Conservation (phyloP, 176 grass and related monocot genomes). For the Rhynchospora breviuscula region DNA sequence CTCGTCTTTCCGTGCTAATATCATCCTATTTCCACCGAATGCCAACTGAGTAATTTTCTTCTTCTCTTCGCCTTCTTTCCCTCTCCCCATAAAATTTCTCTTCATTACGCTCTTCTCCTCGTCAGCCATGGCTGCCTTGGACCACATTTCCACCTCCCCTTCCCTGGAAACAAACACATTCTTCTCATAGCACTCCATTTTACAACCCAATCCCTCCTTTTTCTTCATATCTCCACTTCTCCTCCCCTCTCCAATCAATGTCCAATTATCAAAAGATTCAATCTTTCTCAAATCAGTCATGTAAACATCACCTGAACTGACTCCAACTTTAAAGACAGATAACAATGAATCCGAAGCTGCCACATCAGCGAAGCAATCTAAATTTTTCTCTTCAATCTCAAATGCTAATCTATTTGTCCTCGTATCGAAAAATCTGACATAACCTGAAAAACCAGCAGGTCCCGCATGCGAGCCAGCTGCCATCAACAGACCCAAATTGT, state of each 20-base stretch:
- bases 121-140: slow-evolving; percentile 40
- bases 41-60: slow-evolving; percentile 58
- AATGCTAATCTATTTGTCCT: slow-evolving; percentile 46
- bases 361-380: slow-evolving; percentile 68
- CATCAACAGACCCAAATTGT: slow-evolving; percentile 47
- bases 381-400: slow-evolving; percentile 54
- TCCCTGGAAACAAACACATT: slow-evolving; percentile 51
- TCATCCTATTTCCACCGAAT: slow-evolving; percentile 83
- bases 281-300: slow-evolving; percentile 82
- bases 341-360: slow-evolving; percentile 40
- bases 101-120: slow-evolving; percentile 57
- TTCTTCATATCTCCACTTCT: slow-evolving; percentile 19
- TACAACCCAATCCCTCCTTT: slow-evolving; percentile 64
- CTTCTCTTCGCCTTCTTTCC: slow-evolving; percentile 24
- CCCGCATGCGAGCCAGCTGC: slow-evolving; percentile 67
- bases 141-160: slow-evolving; percentile 70
- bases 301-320: slow-evolving; percentile 57
- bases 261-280: slow-evolving; percentile 42
- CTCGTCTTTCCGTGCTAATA: slow-evolving; percentile 48
- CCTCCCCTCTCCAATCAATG: slow-evolving; percentile 39
- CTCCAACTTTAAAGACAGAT: slow-evolving; percentile 65
- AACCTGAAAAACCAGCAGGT: slow-evolving; percentile 42
- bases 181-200: slow-evolving; percentile 49
- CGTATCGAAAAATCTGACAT: slow-evolving; percentile 70
- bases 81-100: slow-evolving; percentile 61